phyloP scores from a whole-genome alignment of 805 yeast species.

The Zygoascus tannicola region DNA sequence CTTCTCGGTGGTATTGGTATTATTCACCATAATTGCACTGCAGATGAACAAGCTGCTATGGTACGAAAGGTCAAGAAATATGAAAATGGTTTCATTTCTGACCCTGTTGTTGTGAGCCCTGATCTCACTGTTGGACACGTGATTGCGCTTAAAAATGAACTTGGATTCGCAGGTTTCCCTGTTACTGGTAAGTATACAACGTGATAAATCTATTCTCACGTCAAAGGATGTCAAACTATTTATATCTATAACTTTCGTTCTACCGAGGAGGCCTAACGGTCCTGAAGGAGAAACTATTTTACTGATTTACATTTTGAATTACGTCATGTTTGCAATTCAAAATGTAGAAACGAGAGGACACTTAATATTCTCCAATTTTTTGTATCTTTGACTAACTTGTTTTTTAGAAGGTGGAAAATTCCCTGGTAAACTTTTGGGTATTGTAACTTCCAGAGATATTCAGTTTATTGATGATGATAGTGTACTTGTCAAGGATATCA shows the following conservation, averaged over 20 bases:
- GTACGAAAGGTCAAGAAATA: conserved; percentile 91
- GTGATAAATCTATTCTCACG: background rate
- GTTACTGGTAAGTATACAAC: conserved; percentile 83
- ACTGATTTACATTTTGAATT: conserved; percentile 8
- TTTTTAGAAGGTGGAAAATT: conserved; percentile 67
- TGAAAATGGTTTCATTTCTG: conserved; percentile 95
- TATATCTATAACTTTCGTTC: conserved; percentile 92
- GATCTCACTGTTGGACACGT: conserved; percentile 70
- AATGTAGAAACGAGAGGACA: too few relatives aligned
- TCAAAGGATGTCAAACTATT: conserved; percentile 22
- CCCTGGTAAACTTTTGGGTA: conserved; percentile 88
- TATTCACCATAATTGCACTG: conserved; percentile 92
- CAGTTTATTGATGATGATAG: conserved; percentile 79
- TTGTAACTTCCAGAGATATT: conserved; percentile 92
- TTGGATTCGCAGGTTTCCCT: conserved; percentile 97
- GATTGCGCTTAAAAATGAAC: conserved; percentile 53
- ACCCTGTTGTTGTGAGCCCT: conserved; percentile 82
- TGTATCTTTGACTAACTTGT: conserved; percentile 13
- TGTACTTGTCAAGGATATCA: conserved; percentile 60
- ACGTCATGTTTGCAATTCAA: too few relatives aligned
- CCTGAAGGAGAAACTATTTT: conserved; percentile 70
- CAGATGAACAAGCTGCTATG: conserved; percentile 98
- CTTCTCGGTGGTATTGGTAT: conserved; percentile 98
- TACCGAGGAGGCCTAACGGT: conserved; percentile 85
- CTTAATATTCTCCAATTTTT: conserved; percentile 6